Evolutionary conservation across 306 rosid genomes (phyloP).

Genomic region (Carpinus fangiana): DNA sequence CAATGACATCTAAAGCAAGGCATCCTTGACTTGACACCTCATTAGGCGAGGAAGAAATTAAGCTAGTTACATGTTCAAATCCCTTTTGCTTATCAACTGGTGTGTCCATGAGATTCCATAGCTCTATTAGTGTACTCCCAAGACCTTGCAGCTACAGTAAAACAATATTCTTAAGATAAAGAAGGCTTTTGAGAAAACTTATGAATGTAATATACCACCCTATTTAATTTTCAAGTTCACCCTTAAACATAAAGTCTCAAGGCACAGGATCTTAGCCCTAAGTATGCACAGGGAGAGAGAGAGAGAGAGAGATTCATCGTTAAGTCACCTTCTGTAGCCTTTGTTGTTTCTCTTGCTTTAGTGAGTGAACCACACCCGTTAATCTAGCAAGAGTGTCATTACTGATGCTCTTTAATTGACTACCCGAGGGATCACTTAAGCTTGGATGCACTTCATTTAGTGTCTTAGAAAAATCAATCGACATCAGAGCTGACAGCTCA

Average conservation of each 20-base stretch:
- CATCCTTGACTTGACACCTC: conserved; percentile 69
- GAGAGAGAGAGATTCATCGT: not conserved
- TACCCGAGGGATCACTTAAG: conserved; percentile 49
- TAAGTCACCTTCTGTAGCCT: conserved; percentile 74
- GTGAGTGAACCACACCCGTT: conserved; percentile 58
- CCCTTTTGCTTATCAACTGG: conserved; percentile 55
- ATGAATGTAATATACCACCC: not conserved
- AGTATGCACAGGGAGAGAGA: not conserved
- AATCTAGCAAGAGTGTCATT: conserved; percentile 83
- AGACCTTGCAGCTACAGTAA: conserved; percentile 61
- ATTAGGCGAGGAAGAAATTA: conserved; percentile 59
- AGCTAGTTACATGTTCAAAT: conserved; percentile 60
- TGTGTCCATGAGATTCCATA: conserved; percentile 89
- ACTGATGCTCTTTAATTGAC: conserved; percentile 61
- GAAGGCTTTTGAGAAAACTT: not conserved
- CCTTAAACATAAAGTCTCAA: not conserved
- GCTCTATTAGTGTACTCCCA: conserved; percentile 49
- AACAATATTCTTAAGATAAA: conserved; percentile 19
- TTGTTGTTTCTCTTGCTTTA: conserved; percentile 66
- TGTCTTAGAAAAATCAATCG: conserved; percentile 58
- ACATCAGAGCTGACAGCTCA: conserved; percentile 69
- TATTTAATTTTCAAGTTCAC: not conserved
- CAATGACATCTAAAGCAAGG: conserved; percentile 67
- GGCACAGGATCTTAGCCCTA: not conserved
- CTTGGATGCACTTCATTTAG: conserved; percentile 74